These are phyloP conservation scores for Phytophthora vignae DNA, from an alignment of 352 stramenopile genomes.

Conservation along the genomic window DNA sequence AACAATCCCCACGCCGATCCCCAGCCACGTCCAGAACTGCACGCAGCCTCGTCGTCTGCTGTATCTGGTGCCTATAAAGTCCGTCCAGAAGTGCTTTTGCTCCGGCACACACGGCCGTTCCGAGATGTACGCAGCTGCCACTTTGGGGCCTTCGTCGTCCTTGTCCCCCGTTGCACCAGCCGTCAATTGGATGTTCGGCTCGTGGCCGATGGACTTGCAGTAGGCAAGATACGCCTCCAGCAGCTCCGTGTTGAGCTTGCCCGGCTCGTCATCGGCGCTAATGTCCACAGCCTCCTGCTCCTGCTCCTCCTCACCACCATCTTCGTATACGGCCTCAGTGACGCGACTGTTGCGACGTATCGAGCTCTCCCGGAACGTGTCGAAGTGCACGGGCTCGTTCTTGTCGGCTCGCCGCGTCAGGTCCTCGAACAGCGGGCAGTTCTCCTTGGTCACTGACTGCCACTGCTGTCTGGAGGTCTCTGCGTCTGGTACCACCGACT, in stretches of 20 bases:
- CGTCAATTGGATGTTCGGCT: conserved; percentile 58
- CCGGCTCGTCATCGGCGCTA: conserved; percentile 35
- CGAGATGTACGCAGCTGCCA: conserved; percentile 15
- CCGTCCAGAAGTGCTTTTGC: conserved; percentile 53
- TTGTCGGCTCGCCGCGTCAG: conserved; percentile 62
- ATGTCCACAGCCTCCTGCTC: background rate
- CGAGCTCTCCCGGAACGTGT: conserved; percentile 51
- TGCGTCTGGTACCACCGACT: conserved; percentile 13
- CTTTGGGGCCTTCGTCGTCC: background rate
- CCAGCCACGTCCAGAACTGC: conserved; percentile 42
- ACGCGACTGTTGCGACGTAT: conserved; percentile 17
- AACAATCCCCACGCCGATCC: conserved; percentile 44
- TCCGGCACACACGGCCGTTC: conserved; percentile 25
- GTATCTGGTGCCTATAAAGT: conserved; percentile 51
- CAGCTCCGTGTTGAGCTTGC: conserved; percentile 73
- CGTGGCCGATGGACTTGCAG: conserved; percentile 86
- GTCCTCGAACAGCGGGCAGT: conserved; percentile 49
- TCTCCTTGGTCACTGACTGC: conserved; percentile 37
- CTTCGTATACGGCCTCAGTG: conserved; percentile 29
- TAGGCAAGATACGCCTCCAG: conserved; percentile 95
- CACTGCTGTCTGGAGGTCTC: background rate
- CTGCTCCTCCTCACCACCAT: conserved; percentile 55
- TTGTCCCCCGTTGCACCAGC: background rate
- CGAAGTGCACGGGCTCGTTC: conserved; percentile 54
- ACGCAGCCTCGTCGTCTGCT: conserved; percentile 37